Conservation (phyloP, 2,329 filamentous ascomycete species). For the Thielaviopsis punctulata region DNA sequence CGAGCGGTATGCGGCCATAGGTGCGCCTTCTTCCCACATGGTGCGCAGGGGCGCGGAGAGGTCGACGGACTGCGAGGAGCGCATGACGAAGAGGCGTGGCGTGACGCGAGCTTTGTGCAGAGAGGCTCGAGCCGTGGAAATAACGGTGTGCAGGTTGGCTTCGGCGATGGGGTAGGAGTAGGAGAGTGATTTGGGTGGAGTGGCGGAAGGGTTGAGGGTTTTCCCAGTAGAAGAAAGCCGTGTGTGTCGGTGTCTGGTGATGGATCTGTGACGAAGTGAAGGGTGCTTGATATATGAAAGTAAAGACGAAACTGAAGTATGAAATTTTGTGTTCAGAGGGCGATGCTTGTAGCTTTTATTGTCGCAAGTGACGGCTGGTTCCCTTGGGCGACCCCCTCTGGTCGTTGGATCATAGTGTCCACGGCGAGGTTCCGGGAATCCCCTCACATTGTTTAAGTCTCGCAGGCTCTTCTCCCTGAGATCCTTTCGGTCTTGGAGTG, state of each 20-base stretch:
- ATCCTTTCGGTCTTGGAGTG: not conserved
- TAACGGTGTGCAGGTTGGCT: not conserved
- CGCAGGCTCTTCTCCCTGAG: not conserved
- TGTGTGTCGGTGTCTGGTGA: no score
- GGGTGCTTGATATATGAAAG: not conserved
- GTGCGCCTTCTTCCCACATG: slow-evolving; percentile 6
- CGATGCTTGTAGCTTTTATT: not conserved
- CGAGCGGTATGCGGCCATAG: not conserved
- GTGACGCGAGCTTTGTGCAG: not conserved
- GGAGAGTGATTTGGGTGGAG: not conserved
- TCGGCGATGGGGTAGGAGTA: not conserved
- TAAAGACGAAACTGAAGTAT: not conserved
- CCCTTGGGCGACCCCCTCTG: not conserved
- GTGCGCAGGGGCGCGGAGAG: slow-evolving; percentile 1
- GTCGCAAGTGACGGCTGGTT: not conserved
- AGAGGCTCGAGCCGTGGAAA: not conserved
- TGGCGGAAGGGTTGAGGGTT: not conserved
- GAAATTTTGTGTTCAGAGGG: not conserved
- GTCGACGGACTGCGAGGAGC: slow-evolving; percentile 6
- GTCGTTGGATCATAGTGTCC: not conserved
- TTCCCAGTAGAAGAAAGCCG: not conserved
- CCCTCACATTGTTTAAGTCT: not conserved
- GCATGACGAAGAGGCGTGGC: not conserved
- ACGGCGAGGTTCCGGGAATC: not conserved
- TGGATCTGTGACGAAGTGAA: not conserved